phyloP scores from a whole-genome alignment of 2,329 filamentous ascomycete genomes.

The Colletotrichum tofieldiae region DNA sequence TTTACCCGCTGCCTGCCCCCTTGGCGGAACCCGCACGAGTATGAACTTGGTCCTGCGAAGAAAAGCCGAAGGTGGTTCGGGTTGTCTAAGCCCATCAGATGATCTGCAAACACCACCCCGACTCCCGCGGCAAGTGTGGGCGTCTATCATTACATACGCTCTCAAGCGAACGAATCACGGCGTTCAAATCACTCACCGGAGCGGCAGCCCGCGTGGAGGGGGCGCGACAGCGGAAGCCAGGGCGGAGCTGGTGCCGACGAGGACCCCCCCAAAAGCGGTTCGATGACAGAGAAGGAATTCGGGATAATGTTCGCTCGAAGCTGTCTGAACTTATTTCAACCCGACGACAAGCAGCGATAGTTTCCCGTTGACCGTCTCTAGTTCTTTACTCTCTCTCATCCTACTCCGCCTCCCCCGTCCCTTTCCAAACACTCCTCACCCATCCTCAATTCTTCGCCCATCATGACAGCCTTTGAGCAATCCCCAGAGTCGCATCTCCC shows the following conservation, averaged over 20 bases:
- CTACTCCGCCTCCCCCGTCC: not conserved
- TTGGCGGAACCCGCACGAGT: no score
- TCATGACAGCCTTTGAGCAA: conserved; percentile 33
- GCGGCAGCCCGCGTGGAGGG: not conserved
- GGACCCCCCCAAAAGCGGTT: not conserved
- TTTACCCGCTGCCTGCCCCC: not conserved
- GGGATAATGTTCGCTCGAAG: conserved; percentile 25
- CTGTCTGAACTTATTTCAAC: conserved; percentile 21
- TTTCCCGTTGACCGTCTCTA: not conserved
- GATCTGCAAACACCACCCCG: conserved; percentile 13
- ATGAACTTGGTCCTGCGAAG: conserved; percentile 19
- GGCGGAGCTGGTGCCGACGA: not conserved
- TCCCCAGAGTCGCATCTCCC: conserved; percentile 25
- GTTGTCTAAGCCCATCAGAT: conserved; percentile 2
- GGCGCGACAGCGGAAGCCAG: not conserved
- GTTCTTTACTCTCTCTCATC: not conserved
- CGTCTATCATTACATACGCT: not conserved
- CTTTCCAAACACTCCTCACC: not conserved
- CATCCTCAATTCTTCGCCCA: not conserved
- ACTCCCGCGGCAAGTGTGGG: not conserved
- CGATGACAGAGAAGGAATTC: not conserved
- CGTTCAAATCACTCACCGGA: not conserved
- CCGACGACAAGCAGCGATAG: conserved; percentile 1
- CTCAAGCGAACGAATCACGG: not conserved
- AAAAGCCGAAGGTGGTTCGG: conserved; percentile 15